phyloP scores from a whole-genome alignment of 331 rosid genomes.

The Ulmus americana region DNA sequence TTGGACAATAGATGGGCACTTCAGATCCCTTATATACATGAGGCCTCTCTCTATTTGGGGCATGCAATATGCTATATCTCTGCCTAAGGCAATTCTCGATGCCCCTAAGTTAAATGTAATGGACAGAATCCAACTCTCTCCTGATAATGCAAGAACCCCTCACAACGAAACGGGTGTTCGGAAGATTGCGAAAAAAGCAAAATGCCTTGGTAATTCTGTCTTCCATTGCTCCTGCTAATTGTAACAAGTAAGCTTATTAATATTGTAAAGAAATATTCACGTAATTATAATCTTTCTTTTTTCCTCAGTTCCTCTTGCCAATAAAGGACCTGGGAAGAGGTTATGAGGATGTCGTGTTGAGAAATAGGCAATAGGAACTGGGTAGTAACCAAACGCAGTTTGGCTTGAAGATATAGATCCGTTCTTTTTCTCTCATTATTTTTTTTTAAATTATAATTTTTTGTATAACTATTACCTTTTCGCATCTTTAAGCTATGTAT shows the following conservation, averaged over 20 bases:
- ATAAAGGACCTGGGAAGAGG: slow-evolving; percentile 29
- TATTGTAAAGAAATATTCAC: slow-evolving; percentile 32
- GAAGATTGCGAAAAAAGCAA: slow-evolving; percentile 59
- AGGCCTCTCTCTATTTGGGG: slow-evolving; percentile 95
- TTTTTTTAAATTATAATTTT: neutral
- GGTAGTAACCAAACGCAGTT: neutral
- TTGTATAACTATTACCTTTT: slow-evolving; percentile 4
- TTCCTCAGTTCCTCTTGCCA: slow-evolving; percentile 26
- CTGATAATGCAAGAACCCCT: slow-evolving; percentile 43
- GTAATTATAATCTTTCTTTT: slow-evolving; percentile 13
- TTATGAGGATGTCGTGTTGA: slow-evolving; percentile 22
- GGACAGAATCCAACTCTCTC: slow-evolving; percentile 85
- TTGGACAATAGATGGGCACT: slow-evolving; percentile 83
- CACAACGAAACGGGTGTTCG: slow-evolving; percentile 60
- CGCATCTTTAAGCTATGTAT: no score
- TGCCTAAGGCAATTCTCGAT: slow-evolving; percentile 84
- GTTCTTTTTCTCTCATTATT: neutral
- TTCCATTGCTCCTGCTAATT: slow-evolving; percentile 78
- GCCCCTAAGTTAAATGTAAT: slow-evolving; percentile 79
- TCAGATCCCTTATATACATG: slow-evolving; percentile 87
- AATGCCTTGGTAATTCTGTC: slow-evolving; percentile 67
- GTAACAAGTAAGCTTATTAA: slow-evolving; percentile 14
- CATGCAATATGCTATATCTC: slow-evolving; percentile 74
- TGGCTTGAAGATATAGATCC: slow-evolving; percentile 4
- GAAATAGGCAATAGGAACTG: slow-evolving; percentile 21